Evolutionary conservation across 2,329 filamentous ascomycete genomes (phyloP).

Genomic region (Nemania bipapillata): DNA sequence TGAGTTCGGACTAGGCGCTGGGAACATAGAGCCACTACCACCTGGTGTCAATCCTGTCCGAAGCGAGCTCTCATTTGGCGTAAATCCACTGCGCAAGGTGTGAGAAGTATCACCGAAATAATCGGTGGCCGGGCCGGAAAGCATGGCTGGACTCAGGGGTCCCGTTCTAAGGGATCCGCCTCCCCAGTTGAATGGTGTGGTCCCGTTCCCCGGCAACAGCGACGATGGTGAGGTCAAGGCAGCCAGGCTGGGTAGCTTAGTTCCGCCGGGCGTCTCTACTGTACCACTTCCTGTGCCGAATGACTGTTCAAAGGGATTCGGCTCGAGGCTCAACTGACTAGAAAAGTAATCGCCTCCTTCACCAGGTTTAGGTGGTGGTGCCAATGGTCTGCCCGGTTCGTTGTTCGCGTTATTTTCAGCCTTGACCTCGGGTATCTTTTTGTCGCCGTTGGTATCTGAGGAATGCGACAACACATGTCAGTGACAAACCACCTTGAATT

Average conservation of each 20-base stretch:
- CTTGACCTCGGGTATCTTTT: slow-evolving; percentile 62
- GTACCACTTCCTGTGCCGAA: slow-evolving; percentile 72
- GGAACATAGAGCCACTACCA: slow-evolving; percentile 97
- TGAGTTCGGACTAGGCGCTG: slow-evolving; percentile 86
- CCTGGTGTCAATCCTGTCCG: slow-evolving; percentile 92
- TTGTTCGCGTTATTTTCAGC: slow-evolving; percentile 62
- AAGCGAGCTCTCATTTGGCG: slow-evolving; percentile 94
- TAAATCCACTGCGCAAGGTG: slow-evolving; percentile 84
- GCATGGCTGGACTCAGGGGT: slow-evolving; percentile 95
- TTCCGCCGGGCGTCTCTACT: slow-evolving; percentile 83
- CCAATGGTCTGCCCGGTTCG: slow-evolving; percentile 72
- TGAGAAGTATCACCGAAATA: slow-evolving; percentile 84
- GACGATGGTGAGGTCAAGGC: slow-evolving; percentile 90
- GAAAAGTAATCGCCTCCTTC: slow-evolving; percentile 73
- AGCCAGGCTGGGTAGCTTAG: slow-evolving; percentile 87
- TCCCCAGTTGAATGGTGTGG: slow-evolving; percentile 81
- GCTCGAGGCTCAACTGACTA: slow-evolving; percentile 77
- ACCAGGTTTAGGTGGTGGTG: slow-evolving; percentile 74
- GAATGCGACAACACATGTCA: slow-evolving; percentile 41
- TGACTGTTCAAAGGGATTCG: slow-evolving; percentile 96
- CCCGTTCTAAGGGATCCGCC: slow-evolving; percentile 87
- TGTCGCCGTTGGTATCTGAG: slow-evolving; percentile 58
- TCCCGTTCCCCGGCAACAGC: slow-evolving; percentile 77
- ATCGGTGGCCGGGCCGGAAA: slow-evolving; percentile 84
- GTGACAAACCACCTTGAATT: slow-evolving; percentile 40